A percentile compares a stretch with the other conserved stretches of the same genome.
These are phyloP conservation scores for Cucurbita maxima DNA, from an alignment of 306 rosid species.

Conservation along the genomic window DNA sequence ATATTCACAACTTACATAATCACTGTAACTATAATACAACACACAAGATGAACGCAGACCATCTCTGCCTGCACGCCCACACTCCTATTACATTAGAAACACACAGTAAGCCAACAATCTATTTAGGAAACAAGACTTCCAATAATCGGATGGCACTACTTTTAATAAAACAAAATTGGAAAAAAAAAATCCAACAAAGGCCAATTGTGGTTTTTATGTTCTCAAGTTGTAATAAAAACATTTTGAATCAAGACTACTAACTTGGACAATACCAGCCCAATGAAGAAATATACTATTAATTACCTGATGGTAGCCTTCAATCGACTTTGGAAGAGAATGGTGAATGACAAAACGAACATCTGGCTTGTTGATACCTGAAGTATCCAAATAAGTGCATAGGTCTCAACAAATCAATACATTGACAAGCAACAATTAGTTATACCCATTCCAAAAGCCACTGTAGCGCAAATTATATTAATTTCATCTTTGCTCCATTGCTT, in stretches of 20 bases:
- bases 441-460: slow-evolving; percentile 99
- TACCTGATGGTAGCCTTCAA: slow-evolving; percentile 99
- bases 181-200: background rate
- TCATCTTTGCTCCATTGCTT: slow-evolving; percentile 99
- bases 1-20: slow-evolving; percentile 48
- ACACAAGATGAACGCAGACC: slow-evolving; percentile 86
- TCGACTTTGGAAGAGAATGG: slow-evolving; percentile 93
- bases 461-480: slow-evolving; percentile 83
- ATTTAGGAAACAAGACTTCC: background rate
- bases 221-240: background rate
- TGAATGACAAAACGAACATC: slow-evolving; percentile 97
- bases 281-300: background rate
- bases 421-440: slow-evolving; percentile 19
- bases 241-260: background rate
- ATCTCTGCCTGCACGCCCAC: slow-evolving; percentile 99
- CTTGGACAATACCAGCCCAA: background rate
- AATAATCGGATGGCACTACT: slow-evolving; percentile 15
- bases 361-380: slow-evolving; percentile 95
- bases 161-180: background rate
- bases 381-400: slow-evolving; percentile 13
- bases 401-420: slow-evolving; percentile 14
- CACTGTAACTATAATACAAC: slow-evolving; percentile 80
- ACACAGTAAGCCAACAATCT: background rate
- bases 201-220: background rate
- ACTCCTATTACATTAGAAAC: slow-evolving; percentile 46